A percentile compares a stretch with the other conserved stretches of the same genome.
phyloP scores from a whole-genome alignment of 192 early-diverging fungal genomes.

The Gaertneriomyces semiglobifer region DNA sequence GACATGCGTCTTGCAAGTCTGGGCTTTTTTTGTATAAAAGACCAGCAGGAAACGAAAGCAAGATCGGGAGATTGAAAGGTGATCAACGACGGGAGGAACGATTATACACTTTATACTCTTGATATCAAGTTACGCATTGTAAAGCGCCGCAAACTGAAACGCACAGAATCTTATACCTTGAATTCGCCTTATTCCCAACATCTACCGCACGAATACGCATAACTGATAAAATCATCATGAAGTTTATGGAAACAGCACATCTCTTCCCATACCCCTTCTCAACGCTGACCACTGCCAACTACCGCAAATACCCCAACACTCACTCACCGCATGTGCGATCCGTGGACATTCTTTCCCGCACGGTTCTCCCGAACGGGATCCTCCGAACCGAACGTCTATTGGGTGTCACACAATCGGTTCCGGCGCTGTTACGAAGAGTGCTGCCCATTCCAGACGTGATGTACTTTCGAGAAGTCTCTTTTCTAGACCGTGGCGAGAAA shows the following conservation, averaged over 20 bases:
- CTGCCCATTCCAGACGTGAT: slow-evolving; percentile 52
- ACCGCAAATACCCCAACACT: slow-evolving; percentile 95
- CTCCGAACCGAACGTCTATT: slow-evolving; percentile 90
- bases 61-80: too few species aligned
- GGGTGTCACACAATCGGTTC: slow-evolving; percentile 80
- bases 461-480: slow-evolving; percentile 88
- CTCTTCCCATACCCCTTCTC: slow-evolving; percentile 79
- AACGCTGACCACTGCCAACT: slow-evolving; percentile 70
- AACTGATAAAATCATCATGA: slow-evolving; percentile 52
- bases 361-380: slow-evolving; percentile 80
- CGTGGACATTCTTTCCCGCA: slow-evolving; percentile 83
- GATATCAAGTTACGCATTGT: too few species aligned
- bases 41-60: too few species aligned
- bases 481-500: slow-evolving; percentile 74
- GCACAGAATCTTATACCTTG: too few species aligned
- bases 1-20: too few species aligned
- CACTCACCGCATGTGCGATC: slow-evolving; percentile 75
- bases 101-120: too few species aligned
- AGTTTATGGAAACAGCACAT: slow-evolving; percentile 79
- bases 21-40: too few species aligned
- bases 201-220: too few species aligned
- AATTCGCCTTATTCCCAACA: too few species aligned
- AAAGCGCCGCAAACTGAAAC: too few species aligned
- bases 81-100: too few species aligned
- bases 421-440: slow-evolving; percentile 66